Evolutionary conservation across 1,284 basidiomycete species (phyloP).

Genomic region (Anthracocystis walkeri): DNA sequence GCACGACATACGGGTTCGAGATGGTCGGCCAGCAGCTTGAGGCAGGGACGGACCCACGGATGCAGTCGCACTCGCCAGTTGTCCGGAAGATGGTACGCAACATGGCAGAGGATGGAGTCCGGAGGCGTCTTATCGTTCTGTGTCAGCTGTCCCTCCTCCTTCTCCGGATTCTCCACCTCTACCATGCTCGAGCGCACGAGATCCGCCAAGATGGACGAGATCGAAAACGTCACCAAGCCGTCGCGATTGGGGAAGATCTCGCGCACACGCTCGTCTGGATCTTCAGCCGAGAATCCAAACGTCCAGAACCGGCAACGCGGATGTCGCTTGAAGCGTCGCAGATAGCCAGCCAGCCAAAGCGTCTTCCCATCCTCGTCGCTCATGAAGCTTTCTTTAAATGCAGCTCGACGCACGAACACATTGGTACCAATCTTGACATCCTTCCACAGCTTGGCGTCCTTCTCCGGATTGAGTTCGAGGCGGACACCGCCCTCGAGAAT

Average conservation of each 20-base stretch:
- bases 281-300: conserved; percentile 38
- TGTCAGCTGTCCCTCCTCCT: conserved; percentile 34
- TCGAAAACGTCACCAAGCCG: conserved; percentile 30
- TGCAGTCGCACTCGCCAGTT: conserved; percentile 36
- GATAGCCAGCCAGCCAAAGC: conserved; percentile 17
- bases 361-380: neutral
- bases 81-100: conserved; percentile 18
- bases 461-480: conserved; percentile 5
- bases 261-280: conserved; percentile 33
- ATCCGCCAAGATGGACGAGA: conserved; percentile 40
- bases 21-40: conserved; percentile 33
- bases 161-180: conserved; percentile 12
- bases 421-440: conserved; percentile 24
- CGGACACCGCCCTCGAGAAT: conserved; percentile 43
- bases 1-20: conserved; percentile 36
- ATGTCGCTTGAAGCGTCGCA: conserved; percentile 41
- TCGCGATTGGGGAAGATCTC: conserved; percentile 35
- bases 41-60: conserved; percentile 37
- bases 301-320: conserved; percentile 34
- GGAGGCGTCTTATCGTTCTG: conserved; percentile 21
- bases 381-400: conserved; percentile 18
- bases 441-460: conserved; percentile 29
- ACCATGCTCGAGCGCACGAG: conserved; percentile 26
- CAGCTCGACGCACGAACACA: conserved; percentile 34
- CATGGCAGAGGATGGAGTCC: conserved; percentile 22